phyloP scores from a whole-genome alignment of 371 early-diverging fungal species.

The Mortierella sp. region DNA sequence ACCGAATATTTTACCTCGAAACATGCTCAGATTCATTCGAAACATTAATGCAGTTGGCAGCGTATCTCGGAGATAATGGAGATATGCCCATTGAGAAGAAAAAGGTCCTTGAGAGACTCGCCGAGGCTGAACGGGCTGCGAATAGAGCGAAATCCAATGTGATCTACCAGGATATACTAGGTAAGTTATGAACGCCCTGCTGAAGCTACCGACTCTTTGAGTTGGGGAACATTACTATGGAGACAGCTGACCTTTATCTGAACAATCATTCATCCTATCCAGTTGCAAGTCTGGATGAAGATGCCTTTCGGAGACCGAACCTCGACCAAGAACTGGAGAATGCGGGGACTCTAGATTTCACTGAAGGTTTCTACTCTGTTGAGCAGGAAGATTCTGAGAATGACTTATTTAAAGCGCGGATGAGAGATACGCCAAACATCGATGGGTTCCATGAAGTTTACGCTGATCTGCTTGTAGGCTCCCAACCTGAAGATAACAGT shows the following conservation, averaged over 20 bases:
- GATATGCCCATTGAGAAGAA: conserved; percentile 51
- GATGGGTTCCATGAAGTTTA: conserved; percentile 56
- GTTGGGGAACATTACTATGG: neutral
- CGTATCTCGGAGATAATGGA: conserved; percentile 48
- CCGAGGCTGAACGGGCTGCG: conserved; percentile 49
- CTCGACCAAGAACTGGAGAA: conserved; percentile 9
- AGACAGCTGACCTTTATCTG: neutral
- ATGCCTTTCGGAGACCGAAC: conserved; percentile 62
- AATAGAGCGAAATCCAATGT: conserved; percentile 49
- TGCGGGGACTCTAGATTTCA: conserved; percentile 57
- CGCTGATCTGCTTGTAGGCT: conserved; percentile 29
- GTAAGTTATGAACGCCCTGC: conserved; percentile 18
- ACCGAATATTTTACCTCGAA: conserved; percentile 74
- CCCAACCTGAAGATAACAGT: neutral
- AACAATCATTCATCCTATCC: neutral
- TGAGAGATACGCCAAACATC: conserved; percentile 36
- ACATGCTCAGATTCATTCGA: conserved; percentile 84
- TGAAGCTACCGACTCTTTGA: neutral
- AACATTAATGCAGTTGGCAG: conserved; percentile 67
- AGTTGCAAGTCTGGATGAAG: conserved; percentile 70
- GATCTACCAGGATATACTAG: conserved; percentile 56
- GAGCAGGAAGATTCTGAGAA: conserved; percentile 40
- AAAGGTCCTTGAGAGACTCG: conserved; percentile 39
- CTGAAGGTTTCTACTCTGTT: conserved; percentile 66
- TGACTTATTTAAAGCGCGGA: conserved; percentile 37